Conservation (phyloP, 441 rosid species). For the Mallotus japonicus region DNA sequence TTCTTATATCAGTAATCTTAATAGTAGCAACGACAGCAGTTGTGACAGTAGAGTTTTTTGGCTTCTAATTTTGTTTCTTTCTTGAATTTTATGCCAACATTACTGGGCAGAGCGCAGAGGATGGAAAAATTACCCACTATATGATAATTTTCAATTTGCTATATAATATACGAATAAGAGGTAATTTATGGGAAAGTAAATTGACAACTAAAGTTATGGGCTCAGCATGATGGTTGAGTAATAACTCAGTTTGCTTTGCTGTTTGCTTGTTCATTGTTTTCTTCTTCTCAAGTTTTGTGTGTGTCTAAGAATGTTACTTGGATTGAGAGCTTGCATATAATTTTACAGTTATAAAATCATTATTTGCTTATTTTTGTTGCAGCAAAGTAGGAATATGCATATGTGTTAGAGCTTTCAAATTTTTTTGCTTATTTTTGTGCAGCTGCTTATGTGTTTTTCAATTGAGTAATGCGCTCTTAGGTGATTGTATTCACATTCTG, state of each 20-base stretch:
- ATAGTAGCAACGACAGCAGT: too few relatives aligned
- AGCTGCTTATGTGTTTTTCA: neutral
- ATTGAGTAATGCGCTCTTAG: too few relatives aligned
- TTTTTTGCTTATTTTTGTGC: neutral
- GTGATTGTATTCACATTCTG: too few relatives aligned
- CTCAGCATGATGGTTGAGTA: constrained; percentile 5
- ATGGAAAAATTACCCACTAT: constrained; percentile 27
- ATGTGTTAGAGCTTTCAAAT: neutral
- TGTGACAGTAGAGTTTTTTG: too few relatives aligned
- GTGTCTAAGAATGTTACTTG: neutral
- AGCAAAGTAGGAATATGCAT: neutral
- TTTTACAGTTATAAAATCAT: neutral
- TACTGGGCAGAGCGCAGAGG: constrained; percentile 4
- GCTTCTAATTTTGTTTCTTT: too few relatives aligned
- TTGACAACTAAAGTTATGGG: constrained; percentile 13
- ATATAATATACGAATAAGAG: constrained; percentile 25
- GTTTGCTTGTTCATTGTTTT: neutral
- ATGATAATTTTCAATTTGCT: constrained; percentile 28
- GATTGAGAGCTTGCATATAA: neutral
- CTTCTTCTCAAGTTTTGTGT: neutral
- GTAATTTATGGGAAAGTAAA: constrained; percentile 12
- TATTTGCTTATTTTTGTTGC: neutral
- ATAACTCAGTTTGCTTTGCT: neutral
- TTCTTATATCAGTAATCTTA: neutral
- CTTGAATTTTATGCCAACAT: too few relatives aligned